Evolutionary conservation across 257 asterid genomes (phyloP), one percentile per base, ranked within the genome.

Genomic region (Jasminum sambac): DNA sequence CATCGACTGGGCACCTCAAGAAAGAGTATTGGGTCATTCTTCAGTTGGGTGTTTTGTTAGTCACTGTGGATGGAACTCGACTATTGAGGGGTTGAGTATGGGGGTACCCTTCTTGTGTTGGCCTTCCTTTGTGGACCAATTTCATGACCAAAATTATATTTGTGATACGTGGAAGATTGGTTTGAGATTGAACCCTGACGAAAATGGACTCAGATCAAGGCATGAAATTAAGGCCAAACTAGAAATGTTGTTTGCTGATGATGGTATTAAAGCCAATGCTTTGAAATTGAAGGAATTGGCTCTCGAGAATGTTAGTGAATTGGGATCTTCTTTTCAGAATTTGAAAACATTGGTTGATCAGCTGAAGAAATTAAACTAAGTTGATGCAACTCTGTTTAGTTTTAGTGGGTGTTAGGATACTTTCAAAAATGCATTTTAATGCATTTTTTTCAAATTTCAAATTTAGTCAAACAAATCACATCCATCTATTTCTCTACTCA

Each of bases 1-100:
- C 5, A 89, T 87, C 0, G 90, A 87, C 30, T 89, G 96, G 96
- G 88, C 91, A 11, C 87, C 88, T 3, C 96, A 85, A 41, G 93
- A 87, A 68, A 76, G 25, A 44, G 88, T 89, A 5, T 62, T 87
- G 16, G 81, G 76, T 43, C 91, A 87, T 78, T 80, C 81, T 1
- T 72, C 89, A 6, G 34, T 81, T 2, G 82, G 77, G 0, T 87
- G 96, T 74, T 89, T 85, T 42, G 0, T 89, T 0, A 83, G 89
- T 11, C 96, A 89, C 17, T 84, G 89, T 55, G 93, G 96, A 0
- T 89, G 89, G 91, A 78, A 79, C 30, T 89, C 96, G 3, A 58
- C 77, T 8, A 6, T 85, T 79, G 96, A 89, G 82, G 79, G 93
- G 58, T 5, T 84, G 74, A 83, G 86, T 75, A 63, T 44, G 58